Conservation (phyloP, 176 grass and related monocot species). For the Echinochloa phyllopogon region DNA sequence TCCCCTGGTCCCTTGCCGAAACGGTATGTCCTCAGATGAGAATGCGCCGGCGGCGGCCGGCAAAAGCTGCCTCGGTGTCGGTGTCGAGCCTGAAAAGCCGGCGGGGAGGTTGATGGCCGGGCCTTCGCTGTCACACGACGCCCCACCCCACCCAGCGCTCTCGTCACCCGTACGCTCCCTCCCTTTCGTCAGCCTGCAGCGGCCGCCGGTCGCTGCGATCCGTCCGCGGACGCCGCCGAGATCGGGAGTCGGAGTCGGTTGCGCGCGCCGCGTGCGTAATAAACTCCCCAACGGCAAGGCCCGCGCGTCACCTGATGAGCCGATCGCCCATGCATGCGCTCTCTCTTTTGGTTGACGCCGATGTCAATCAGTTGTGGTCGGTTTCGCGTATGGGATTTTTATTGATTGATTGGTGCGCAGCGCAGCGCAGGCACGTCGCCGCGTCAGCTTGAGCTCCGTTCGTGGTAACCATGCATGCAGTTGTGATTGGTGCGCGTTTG, state of each 20-base stretch:
- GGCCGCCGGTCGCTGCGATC: neutral
- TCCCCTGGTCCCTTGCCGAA: neutral
- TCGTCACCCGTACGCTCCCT: too few relatives aligned
- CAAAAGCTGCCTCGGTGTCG: neutral
- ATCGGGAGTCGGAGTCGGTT: neutral
- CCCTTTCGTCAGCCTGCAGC: neutral
- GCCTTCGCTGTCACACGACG: neutral
- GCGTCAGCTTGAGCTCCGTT: conserved; percentile 6
- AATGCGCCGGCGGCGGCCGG: neutral
- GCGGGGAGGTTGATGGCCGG: neutral
- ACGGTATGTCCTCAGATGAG: neutral
- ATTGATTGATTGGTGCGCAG: neutral
- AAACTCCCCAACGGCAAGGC: neutral
- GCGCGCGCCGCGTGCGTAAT: neutral
- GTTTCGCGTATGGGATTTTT: too few relatives aligned
- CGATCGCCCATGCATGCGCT: neutral
- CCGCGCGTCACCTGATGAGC: too few relatives aligned
- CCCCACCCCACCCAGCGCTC: too few relatives aligned
- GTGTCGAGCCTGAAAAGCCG: neutral
- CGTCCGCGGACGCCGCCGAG: neutral
- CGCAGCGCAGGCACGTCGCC: conserved; percentile 29
- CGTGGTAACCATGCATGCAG: too few relatives aligned
- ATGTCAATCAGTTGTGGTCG: neutral
- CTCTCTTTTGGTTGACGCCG: neutral
- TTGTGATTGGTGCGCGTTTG: too few relatives aligned